Evolutionary conservation across 225 moss, liverwort and hornwort genomes (phyloP).

Genomic region (Straminergon stramineum): DNA sequence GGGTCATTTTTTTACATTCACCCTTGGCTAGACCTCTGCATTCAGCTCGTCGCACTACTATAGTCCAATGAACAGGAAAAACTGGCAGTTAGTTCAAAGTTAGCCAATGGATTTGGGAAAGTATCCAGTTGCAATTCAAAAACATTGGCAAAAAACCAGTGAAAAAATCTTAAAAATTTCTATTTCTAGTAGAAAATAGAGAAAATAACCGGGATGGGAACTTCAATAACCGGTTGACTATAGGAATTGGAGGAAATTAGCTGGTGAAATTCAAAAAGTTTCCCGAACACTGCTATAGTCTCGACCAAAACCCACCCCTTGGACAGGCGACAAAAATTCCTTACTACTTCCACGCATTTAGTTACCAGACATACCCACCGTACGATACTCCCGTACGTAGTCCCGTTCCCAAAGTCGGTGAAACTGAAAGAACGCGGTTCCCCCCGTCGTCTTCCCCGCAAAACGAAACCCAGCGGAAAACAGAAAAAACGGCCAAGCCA

Average conservation of each 20-base stretch:
- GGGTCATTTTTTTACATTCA: no score
- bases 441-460: neutral
- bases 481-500: neutral
- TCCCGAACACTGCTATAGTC: neutral
- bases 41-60: no score
- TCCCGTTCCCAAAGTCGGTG: neutral
- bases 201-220: fast-evolving
- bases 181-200: neutral
- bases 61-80: no score
- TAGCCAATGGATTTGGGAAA: fast-evolving
- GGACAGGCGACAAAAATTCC: neutral
- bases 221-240: neutral
- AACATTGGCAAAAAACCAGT: fast-evolving
- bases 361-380: neutral
- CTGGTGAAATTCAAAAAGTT: neutral
- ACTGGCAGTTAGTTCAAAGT: fast-evolving
- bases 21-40: no score
- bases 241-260: neutral
- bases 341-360: neutral
- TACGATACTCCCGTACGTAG: neutral
- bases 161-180: neutral
- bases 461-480: neutral
- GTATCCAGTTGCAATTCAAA: neutral
- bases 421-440: neutral
- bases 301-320: neutral